Base-by-base conservation (phyloP, 495 filamentous ascomycete species). In the Penicillium psychrofluorescens region DNA sequence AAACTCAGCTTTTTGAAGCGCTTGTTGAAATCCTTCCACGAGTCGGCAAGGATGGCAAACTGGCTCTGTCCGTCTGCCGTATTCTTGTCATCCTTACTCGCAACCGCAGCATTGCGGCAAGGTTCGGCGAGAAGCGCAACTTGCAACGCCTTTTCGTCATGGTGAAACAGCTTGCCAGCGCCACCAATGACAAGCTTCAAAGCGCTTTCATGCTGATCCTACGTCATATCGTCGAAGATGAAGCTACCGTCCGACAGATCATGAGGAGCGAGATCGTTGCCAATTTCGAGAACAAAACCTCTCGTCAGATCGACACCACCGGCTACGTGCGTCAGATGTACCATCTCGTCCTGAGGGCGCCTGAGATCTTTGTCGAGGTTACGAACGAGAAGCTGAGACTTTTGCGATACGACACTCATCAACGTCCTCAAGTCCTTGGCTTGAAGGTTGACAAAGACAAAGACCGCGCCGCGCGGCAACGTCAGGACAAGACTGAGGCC, bases 151-250 rank as follows among this genome's bases (percentile, higher is more conserved):
- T 99, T 11, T 97, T 99, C 61, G 77, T 95, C 12, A 95, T 95
- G 85, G 79, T 94, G 34, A 91, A 90, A 59, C 90, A 95, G 55
- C 77, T 95, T 35, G 84, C 87, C 15, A 86, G 84, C 22, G 74
- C 79, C 22, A 84, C 81, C 14, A 85, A 85, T 43, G 72, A 83
- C 15, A 82, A 83, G 39, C 74, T 97, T 6, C 87, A 85, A 53
- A 83, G 83, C 50, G 77, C 83, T 8, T 82, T 97, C 43, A 84
- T 97, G 78, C 67, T 94, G 15, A 82, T 97, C 37, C 70, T 99
- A 38, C 81, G 94, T 15, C 92, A 99, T 57, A 84, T 97, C 11
- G 77, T 96, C 33, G 92, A 99, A 64, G 94, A 99, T 53, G 89
- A 92, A 41, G 80, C 88, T 38, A 91, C 84, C 0, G 75, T 96